Evolutionary conservation across 768 basidiomycete species (phyloP), one percentile per base, ranked within the genome.

Genomic region (Psilocybe cyanescens): DNA sequence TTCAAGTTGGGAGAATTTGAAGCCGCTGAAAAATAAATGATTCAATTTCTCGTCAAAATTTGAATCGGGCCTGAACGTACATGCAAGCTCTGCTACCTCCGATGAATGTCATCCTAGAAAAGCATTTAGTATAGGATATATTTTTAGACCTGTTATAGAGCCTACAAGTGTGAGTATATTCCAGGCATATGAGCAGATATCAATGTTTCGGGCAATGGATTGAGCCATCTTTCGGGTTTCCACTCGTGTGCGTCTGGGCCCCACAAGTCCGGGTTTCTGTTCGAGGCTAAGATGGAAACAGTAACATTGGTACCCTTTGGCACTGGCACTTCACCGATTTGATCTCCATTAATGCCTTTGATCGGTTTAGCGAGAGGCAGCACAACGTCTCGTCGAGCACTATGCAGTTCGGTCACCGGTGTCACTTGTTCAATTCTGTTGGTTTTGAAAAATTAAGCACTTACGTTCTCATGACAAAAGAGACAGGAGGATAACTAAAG

Each of bases 1-100:
- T 66, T 84, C 83, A 7, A 85, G 72, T 60, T 84, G 79, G 1
- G 82, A 78, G 71, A 86, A 84, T 67, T 84, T 83, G 73, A 83
- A 83, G 0, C 82, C 83, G 33, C 81, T 81, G 45, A 33, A 52
- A 35, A 35, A 35, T 7, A 35, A 35, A 35, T 6, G 33, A 35
- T 35, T 24, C 24, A 24, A 24, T 24, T 2, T 24, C 24, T 24
- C 24, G 24, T 24, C 24, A 24, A 24, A 24, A 24, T 24, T 24
- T 24, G 24, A 24, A 24, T 24, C 24, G 24, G 24, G 24, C 24
- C 24, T 24, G 24, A 24, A 74, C 79, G 52, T 55, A 80, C 79
- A 83, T 81, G 75, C 82, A 83, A n/a, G 79, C 72, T 44, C 81
- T 71, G 4, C 74, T 71, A 28, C 82, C 82, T 33, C 75, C 79